Base-by-base conservation (phyloP, 2,329 filamentous ascomycete genomes). In the Metarhizium humberi region DNA sequence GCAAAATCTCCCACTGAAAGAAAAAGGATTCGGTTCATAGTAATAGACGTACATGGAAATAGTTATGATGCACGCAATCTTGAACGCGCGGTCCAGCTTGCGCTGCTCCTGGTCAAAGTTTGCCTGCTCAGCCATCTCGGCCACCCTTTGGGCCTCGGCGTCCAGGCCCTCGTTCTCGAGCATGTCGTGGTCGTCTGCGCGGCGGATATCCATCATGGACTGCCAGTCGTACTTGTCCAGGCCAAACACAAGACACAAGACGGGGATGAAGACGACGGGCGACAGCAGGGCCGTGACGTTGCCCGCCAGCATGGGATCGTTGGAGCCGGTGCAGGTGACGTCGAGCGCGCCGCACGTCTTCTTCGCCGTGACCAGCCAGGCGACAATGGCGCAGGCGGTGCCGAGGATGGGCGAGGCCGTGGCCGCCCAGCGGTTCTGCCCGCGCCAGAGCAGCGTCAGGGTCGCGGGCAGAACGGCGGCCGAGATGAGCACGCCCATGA, bases 401-500 rank as follows among this genome's bases (percentile, higher is more conserved):
- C 87, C 88, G 1, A 90, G 75, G 1, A 85, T 76, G 0, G 88
- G 88, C 0, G 84, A 81, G 11, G 85, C 71, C 2, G 82, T 83
- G 0, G 87, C 88, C 0, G 88, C 87, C 64, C 81, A 81, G 73
- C 81, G 82, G 63, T 88, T 90, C 68, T 95, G 90, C 2, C 86
- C 82, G 51, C 80, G 81, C 90, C 90, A 96, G 57, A 91, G 77
- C 0, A 96, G 78, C 0, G 90, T 88, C 59, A 95, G 74, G 0
- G 89, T 86, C 0, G 90, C 88, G 0, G 92, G 91, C 13, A 96
- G 78, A 3, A 95, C 90, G 3, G 90, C 91, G 0, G 88, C 83
- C 0, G 86, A 90, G 66, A 96, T 94, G 64, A 96, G 89, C 52
- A 91, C 88, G 7, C 91, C 92, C 91, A 96, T 96, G 66, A 95